Conservation (phyloP, 495 filamentous ascomycete genomes). For the Podospora didyma region DNA sequence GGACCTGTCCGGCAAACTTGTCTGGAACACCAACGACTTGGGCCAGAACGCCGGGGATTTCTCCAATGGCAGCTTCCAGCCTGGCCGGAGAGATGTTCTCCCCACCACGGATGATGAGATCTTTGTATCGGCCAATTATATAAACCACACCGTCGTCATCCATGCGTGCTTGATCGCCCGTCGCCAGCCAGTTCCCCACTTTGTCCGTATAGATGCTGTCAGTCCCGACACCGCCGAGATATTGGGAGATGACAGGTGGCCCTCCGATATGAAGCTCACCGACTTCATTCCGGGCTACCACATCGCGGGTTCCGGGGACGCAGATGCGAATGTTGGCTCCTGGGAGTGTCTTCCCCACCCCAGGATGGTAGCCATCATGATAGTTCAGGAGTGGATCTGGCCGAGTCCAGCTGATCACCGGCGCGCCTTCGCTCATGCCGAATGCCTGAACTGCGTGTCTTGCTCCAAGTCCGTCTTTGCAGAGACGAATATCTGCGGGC, state of each 20-base stretch:
- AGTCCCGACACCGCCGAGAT: slow-evolving; percentile 19
- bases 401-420: slow-evolving; percentile 24
- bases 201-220: slow-evolving; percentile 35
- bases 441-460: slow-evolving; percentile 30
- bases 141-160: slow-evolving; percentile 30
- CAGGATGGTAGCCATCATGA: slow-evolving; percentile 11
- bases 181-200: slow-evolving; percentile 32
- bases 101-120: slow-evolving; percentile 47
- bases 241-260: slow-evolving; percentile 23
- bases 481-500: slow-evolving; percentile 26
- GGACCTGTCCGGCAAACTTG: slow-evolving; percentile 37
- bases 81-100: slow-evolving; percentile 41
- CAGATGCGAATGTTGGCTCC: slow-evolving; percentile 37
- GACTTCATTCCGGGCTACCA: slow-evolving; percentile 23
- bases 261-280: slow-evolving; percentile 43
- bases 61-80: slow-evolving; percentile 33
- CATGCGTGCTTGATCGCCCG: slow-evolving; percentile 45
- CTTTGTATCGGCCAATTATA: slow-evolving; percentile 45
- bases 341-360: slow-evolving; percentile 27
- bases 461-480: slow-evolving; percentile 24
- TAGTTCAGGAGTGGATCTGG: slow-evolving; percentile 13
- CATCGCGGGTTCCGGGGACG: slow-evolving; percentile 18
- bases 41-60: slow-evolving; percentile 20
- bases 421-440: slow-evolving; percentile 42
- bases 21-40: slow-evolving; percentile 37